Conservation (phyloP, 345 rosid species). For the Eucalyptus curtisii region DNA sequence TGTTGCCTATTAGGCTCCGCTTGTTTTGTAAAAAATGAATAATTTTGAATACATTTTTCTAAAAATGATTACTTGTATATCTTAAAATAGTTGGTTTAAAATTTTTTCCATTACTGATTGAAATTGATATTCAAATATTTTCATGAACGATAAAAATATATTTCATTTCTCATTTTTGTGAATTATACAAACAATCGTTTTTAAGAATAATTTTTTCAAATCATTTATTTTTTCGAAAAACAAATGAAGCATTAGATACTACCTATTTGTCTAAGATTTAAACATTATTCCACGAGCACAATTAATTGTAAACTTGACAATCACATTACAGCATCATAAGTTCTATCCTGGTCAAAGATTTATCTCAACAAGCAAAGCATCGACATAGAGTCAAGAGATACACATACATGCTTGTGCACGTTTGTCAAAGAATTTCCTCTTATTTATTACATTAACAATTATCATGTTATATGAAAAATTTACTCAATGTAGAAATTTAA, state of each 20-base stretch:
- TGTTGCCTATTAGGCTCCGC: fast-evolving
- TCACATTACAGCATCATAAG: background rate
- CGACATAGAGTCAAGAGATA: background rate
- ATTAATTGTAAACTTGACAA: background rate
- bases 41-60: background rate
- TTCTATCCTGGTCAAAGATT: background rate
- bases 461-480: background rate
- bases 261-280: background rate
- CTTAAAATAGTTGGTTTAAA: background rate
- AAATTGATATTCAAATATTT: background rate
- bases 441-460: background rate
- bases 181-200: background rate
- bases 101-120: fast-evolving
- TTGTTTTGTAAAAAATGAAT: fast-evolving
- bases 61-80: background rate
- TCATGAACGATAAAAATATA: background rate
- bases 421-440: background rate
- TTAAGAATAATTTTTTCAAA: background rate
- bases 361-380: background rate
- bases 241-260: background rate
- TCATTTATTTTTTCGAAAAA: background rate
- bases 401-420: background rate
- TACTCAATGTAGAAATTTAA: background rate
- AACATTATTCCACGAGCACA: background rate
- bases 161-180: background rate